Evolutionary conservation across 192 early-diverging fungal species (phyloP).

Genomic region (Geosiphon pyriformis): DNA sequence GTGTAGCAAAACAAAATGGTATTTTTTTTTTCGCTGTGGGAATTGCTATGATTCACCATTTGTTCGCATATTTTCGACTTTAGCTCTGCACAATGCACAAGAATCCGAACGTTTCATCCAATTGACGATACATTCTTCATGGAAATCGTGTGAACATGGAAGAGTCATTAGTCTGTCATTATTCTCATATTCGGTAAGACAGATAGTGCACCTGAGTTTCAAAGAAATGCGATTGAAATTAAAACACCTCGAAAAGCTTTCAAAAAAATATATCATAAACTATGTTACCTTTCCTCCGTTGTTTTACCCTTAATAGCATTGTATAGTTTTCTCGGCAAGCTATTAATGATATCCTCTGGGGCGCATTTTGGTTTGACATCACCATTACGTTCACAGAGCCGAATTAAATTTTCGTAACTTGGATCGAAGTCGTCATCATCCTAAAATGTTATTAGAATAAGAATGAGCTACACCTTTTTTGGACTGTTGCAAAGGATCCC

Average conservation of each 20-base stretch:
- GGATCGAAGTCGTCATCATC: constrained; percentile 35
- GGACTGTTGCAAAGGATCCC: too few species aligned
- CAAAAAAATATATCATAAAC: background rate
- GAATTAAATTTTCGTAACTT: constrained; percentile 30
- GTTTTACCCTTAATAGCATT: background rate
- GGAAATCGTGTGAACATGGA: constrained; percentile 51
- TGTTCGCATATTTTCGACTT: too few species aligned
- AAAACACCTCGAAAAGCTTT: background rate
- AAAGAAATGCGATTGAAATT: background rate
- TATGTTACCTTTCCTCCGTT: constrained; percentile 10
- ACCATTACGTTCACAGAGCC: constrained; percentile 30
- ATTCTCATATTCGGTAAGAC: constrained; percentile 43
- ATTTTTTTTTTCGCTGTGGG: too few species aligned
- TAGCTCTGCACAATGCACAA: too few species aligned
- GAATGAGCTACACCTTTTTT: too few species aligned
- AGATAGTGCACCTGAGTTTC: constrained; percentile 38
- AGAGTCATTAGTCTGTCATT: constrained; percentile 43
- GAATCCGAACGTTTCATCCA: too few species aligned
- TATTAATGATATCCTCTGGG: constrained; percentile 16
- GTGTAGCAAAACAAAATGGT: too few species aligned
- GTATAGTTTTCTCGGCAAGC: constrained; percentile 10
- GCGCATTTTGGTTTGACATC: constrained; percentile 34
- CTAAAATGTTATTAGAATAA: constrained; percentile 2
- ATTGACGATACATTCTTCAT: constrained; percentile 46
- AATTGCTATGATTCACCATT: too few species aligned